Evolutionary conservation across 164 flowering plant genomes (phyloP), one percentile per base, ranked within the genome.

Genomic region (Euptelea pleiosperma): DNA sequence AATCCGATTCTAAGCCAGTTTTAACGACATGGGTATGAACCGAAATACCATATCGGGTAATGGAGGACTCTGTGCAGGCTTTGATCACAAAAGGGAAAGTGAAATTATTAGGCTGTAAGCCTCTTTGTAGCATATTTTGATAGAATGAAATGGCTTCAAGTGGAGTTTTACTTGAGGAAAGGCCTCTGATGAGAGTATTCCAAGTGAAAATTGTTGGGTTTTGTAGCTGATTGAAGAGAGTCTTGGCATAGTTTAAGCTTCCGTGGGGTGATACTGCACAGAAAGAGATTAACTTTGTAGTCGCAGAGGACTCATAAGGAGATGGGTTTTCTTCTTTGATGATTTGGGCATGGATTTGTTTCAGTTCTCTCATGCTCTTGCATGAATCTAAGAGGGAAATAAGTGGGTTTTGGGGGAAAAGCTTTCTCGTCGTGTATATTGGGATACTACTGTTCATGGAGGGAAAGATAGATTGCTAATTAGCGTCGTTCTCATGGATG

Each of bases 11-110:
- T 0, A 70, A 52, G 2, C 68, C 72, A 51, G 9, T 8, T 55
- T 58, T 68, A 41, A 71, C 24, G 8, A 75, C 62, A 64, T 75
- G 68, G 60, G 59, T 46, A 58, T 75, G 78, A 50, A 75, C 37
- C 14, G 44, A 8, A 41, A 54, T 14, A 2, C 78, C 78, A 36
- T 16, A 33, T 12, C 10, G 25, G 11, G n/a, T 53, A 28, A 57
- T 40, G 3, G 53, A 50, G 1, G 63, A 52, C 16, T 28, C 69
- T 0, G 55, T 54, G 45, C 75, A 71, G 5, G 70, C 75, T 62
- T 71, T 75, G 34, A 75, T 54, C 30, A 71, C 63, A 50, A 70
- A 71, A 7, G 78, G 75, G 53, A 44, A 75, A 34, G 78, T 71
- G 33, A 64, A 67, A 25, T 71, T 68, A 55, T 75, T 68, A 6